phyloP scores from a whole-genome alignment of 148 eudicot genomes.

The Chenopodium quinoa region DNA sequence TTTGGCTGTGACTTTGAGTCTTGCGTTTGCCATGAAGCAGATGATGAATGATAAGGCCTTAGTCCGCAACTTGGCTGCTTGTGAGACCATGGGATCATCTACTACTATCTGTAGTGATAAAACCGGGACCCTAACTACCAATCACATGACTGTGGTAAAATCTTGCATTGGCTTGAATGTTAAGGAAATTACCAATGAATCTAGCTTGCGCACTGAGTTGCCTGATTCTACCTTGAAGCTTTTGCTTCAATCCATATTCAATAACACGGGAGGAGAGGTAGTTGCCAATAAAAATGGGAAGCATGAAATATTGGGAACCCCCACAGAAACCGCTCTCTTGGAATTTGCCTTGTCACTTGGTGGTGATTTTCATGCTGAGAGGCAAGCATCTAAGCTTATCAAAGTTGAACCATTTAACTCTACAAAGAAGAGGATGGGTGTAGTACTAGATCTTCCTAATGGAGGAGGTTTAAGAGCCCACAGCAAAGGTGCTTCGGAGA shows the following conservation, averaged over 20 bases:
- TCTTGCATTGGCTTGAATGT: constrained; percentile 68
- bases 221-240: constrained; percentile 59
- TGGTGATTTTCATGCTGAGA: constrained; percentile 76
- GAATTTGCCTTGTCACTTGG: constrained; percentile 84
- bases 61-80: constrained; percentile 90
- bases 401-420: constrained; percentile 95
- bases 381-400: constrained; percentile 53
- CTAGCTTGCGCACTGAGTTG: constrained; percentile 49
- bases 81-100: constrained; percentile 98
- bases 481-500: constrained; percentile 94
- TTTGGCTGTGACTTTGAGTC: constrained; percentile 86
- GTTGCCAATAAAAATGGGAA: constrained; percentile 66
- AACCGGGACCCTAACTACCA: constrained; percentile 92
- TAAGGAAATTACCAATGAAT: constrained; percentile 46
- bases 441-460: constrained; percentile 67
- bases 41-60: constrained; percentile 99
- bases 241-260: constrained; percentile 71
- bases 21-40: constrained; percentile 97
- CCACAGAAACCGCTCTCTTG: constrained; percentile 83
- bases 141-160: constrained; percentile 92
- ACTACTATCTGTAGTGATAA: constrained; percentile 95
- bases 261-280: constrained; percentile 88
- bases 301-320: constrained; percentile 81
- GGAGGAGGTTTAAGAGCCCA: constrained; percentile 79
- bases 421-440: constrained; percentile 87